phyloP scores from a whole-genome alignment of 2,329 filamentous ascomycete species.

The Verticillium zaregamsianum region DNA sequence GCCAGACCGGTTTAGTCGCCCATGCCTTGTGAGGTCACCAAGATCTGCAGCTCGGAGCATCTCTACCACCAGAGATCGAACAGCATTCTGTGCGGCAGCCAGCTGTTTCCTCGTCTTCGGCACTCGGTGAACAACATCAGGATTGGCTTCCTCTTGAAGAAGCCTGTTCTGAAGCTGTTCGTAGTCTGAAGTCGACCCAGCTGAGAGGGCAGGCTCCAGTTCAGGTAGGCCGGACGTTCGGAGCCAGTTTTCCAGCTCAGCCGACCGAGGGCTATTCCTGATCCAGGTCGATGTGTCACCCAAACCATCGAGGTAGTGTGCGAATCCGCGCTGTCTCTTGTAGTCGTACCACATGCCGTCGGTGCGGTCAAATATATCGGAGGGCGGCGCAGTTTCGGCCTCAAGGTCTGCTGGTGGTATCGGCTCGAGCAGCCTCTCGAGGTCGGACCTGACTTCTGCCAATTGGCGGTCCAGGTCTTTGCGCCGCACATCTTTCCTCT shows the following conservation, averaged over 20 bases:
- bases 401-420: slow-evolving; percentile 14
- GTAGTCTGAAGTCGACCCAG: neutral
- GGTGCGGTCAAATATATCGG: slow-evolving; percentile 15
- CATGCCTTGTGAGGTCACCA: neutral
- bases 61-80: neutral
- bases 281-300: neutral
- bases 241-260: slow-evolving; percentile 2
- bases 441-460: slow-evolving; percentile 45
- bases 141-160: neutral
- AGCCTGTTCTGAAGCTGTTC: neutral
- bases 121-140: neutral
- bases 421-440: slow-evolving; percentile 34
- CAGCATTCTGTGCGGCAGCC: neutral
- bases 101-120: neutral
- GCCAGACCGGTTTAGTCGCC: neutral
- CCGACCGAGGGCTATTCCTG: neutral
- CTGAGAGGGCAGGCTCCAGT: neutral
- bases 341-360: slow-evolving; percentile 3
- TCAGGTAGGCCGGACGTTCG: slow-evolving; percentile 2
- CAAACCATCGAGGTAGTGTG: slow-evolving; percentile 7
- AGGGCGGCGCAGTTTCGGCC: slow-evolving; percentile 14
- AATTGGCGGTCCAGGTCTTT: slow-evolving; percentile 60
- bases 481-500: slow-evolving; percentile 52
- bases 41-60: neutral
- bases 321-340: slow-evolving; percentile 3